Percentiles rank a stretch among this genome's conserved stretches.
phyloP scores from a whole-genome alignment of 352 stramenopile species.

The Thalassiosira exigua region DNA sequence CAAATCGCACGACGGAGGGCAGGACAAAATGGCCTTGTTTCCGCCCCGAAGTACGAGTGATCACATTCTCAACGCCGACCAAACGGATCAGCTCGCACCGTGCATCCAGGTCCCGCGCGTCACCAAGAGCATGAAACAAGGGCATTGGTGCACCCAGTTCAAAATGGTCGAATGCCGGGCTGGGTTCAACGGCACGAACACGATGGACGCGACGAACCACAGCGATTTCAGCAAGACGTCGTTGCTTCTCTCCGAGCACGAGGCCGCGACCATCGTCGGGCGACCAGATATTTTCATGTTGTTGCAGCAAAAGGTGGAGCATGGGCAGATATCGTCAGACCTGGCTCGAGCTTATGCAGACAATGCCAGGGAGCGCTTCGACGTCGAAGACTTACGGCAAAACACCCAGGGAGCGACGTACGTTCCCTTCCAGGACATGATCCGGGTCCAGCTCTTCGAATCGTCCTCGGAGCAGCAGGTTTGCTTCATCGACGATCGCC shows the following conservation, averaged over 20 bases:
- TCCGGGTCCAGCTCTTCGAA: conserved; percentile 8
- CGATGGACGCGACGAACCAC: not conserved
- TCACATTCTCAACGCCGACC: conserved; percentile 4
- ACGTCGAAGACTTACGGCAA: not conserved
- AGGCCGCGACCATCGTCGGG: conserved; percentile 1
- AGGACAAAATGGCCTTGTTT: not conserved
- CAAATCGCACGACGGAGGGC: not conserved
- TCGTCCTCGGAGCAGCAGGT: conserved; percentile 10
- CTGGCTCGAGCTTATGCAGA: not conserved
- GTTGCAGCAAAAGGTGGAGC: not conserved
- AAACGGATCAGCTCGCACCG: conserved; percentile 20
- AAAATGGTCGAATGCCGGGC: conserved; percentile 16
- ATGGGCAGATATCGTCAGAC: conserved; percentile 4
- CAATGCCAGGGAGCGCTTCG: conserved; percentile 8
- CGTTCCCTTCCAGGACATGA: not conserved
- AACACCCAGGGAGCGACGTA: conserved; percentile 22
- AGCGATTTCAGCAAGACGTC: conserved; percentile 13
- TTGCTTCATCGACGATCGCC: conserved; percentile 16
- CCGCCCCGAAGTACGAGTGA: not conserved
- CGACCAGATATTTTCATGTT: conserved; percentile 6
- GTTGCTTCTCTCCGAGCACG: conserved; percentile 4
- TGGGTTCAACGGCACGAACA: conserved; percentile 4
- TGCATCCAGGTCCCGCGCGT: conserved; percentile 1
- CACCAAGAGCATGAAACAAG: not conserved
- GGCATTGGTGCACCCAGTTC: conserved; percentile 15